A percentile compares a stretch with the other conserved stretches of the same genome.
Conservation (phyloP, 768 basidiomycete species). For the Cyclocybe cylindracea region DNA sequence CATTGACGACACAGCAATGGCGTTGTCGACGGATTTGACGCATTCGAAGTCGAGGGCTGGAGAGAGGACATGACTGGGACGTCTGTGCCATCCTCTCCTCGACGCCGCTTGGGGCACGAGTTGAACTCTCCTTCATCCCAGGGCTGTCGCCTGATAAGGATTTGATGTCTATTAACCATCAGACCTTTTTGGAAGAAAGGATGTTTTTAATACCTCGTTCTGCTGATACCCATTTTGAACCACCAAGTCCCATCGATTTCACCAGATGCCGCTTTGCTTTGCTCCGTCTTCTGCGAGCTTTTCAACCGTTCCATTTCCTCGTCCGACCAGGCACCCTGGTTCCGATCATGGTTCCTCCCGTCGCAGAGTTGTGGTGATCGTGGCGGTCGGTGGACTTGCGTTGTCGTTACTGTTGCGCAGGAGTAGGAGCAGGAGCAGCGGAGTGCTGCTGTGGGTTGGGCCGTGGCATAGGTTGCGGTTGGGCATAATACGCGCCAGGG, state of each 20-base stretch:
- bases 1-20: conserved; percentile 26
- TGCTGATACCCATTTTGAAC: conserved; percentile 69
- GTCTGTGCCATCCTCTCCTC: conserved; percentile 30
- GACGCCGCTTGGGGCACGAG: conserved; percentile 57
- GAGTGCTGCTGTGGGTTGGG: conserved; percentile 15
- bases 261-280: conserved; percentile 45
- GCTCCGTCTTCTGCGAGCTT: conserved; percentile 71
- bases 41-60: conserved; percentile 32
- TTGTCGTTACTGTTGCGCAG: conserved; percentile 21
- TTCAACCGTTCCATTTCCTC: conserved; percentile 73
- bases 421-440: conserved; percentile 15
- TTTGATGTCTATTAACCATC: conserved; percentile 62
- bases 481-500: conserved; percentile 15
- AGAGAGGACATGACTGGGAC: conserved; percentile 26
- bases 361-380: conserved; percentile 30
- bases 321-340: conserved; percentile 78
- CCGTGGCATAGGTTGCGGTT: conserved; percentile 11
- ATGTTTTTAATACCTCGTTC: conserved; percentile 55
- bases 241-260: conserved; percentile 85
- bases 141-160: conserved; percentile 75
- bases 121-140: conserved; percentile 75
- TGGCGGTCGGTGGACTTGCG: conserved; percentile 22
- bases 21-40: conserved; percentile 23
- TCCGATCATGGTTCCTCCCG: conserved; percentile 33
- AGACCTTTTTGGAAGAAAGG: neutral